Percentiles rank a stretch among this genome's conserved stretches.
phyloP scores from a whole-genome alignment of 352 stramenopile genomes.

The Phytophthora fragariae region DNA sequence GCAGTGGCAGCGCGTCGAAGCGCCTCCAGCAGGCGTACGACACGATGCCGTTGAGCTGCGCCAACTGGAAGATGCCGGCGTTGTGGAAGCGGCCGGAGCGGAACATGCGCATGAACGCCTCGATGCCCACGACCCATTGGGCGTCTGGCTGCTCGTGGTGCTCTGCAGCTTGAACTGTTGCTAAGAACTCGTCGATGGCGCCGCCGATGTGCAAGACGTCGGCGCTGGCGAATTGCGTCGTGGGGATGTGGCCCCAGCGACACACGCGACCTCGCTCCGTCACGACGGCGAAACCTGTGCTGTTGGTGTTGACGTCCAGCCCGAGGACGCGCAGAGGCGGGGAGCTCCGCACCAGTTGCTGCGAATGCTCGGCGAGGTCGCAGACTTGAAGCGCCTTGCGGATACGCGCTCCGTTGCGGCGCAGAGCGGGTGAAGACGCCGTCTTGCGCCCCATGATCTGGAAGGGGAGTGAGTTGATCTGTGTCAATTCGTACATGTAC shows the following conservation, averaged over 20 bases:
- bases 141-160: constrained; percentile 14
- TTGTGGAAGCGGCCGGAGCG: constrained; percentile 79
- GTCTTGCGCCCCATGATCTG: constrained; percentile 27
- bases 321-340: constrained; percentile 69
- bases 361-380: constrained; percentile 28
- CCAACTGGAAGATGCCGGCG: constrained; percentile 86
- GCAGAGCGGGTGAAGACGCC: constrained; percentile 25
- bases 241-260: constrained; percentile 70
- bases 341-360: constrained; percentile 39
- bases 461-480: no score
- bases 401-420: constrained; percentile 60
- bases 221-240: constrained; percentile 62
- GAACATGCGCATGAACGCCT: constrained; percentile 90
- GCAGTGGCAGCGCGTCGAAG: constrained; percentile 58
- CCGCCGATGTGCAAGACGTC: constrained; percentile 73
- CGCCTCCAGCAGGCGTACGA: constrained; percentile 79
- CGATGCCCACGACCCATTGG: constrained; percentile 80
- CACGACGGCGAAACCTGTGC: constrained; percentile 78
- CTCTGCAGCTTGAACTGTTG: constrained; percentile 36
- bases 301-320: constrained; percentile 88
- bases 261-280: constrained; percentile 58
- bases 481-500: no score
- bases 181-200: constrained; percentile 55
- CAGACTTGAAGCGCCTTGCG: constrained; percentile 56
- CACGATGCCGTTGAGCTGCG: constrained; percentile 88